These are phyloP conservation scores for Thielaviopsis populi DNA, from an alignment of 2,329 filamentous ascomycete genomes.

Conservation along the genomic window DNA sequence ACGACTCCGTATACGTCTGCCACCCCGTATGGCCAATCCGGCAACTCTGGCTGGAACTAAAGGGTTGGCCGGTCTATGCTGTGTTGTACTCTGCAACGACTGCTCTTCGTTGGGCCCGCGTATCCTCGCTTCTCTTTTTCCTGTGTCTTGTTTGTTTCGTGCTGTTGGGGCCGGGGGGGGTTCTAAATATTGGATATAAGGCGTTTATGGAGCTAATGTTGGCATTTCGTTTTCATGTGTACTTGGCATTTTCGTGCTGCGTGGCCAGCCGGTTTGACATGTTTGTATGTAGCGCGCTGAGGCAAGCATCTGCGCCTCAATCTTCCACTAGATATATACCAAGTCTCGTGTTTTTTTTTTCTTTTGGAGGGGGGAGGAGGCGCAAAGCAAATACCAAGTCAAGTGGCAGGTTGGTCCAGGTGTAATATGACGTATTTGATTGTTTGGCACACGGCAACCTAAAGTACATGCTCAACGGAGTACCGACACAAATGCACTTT, in stretches of 20 bases:
- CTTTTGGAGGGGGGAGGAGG: no score
- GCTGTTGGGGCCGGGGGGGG: neutral
- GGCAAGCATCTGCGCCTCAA: neutral
- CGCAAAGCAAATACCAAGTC: neutral
- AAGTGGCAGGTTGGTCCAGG: neutral
- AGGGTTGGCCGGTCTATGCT: neutral
- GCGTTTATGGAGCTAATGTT: constrained; percentile 10
- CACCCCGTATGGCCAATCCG: constrained; percentile 30
- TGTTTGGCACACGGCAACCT: neutral
- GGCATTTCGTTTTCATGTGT: neutral
- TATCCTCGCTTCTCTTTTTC: constrained; percentile 7
- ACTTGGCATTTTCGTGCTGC: neutral
- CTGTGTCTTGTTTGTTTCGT: constrained; percentile 6
- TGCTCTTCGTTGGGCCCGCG: neutral
- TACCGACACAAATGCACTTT: neutral
- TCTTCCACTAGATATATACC: neutral
- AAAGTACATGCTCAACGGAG: neutral
- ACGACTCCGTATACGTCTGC: constrained; percentile 31
- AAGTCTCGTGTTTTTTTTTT: neutral
- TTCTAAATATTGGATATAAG: constrained; percentile 6
- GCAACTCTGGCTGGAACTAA: constrained; percentile 18
- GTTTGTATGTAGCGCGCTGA: neutral
- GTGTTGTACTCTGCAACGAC: neutral
- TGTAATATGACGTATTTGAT: neutral
- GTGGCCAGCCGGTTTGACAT: neutral